Conservation (phyloP, 495 filamentous ascomycete genomes). For the Lepidopterella palustris region DNA sequence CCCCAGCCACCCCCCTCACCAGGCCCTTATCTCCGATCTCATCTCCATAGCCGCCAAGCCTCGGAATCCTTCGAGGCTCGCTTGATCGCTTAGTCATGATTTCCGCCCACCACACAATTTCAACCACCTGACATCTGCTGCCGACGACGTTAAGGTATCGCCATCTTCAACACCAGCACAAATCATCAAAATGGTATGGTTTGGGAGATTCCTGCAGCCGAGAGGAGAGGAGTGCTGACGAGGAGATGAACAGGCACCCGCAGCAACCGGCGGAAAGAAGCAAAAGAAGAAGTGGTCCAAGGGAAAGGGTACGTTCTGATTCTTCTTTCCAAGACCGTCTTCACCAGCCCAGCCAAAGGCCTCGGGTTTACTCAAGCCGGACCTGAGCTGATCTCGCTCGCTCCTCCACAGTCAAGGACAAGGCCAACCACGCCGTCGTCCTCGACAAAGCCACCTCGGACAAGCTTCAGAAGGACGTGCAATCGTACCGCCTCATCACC, state of each 20-base stretch:
- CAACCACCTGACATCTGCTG: background rate
- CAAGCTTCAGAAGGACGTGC: conserved; percentile 95
- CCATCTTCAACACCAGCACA: conserved; percentile 24
- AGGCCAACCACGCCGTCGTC: conserved; percentile 92
- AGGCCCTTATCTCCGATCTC: background rate
- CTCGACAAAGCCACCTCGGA: conserved; percentile 63
- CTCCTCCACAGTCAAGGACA: conserved; percentile 85
- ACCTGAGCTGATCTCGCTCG: background rate
- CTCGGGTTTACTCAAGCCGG: background rate
- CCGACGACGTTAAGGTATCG: background rate
- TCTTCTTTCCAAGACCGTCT: background rate
- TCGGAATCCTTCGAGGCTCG: background rate
- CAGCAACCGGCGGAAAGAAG: conserved; percentile 83
- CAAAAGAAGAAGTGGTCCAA: conserved; percentile 99
- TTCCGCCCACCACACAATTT: background rate
- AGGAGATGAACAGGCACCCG: conserved; percentile 23
- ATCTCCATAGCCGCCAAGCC: background rate
- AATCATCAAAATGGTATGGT: conserved; percentile 27
- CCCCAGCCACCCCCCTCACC: background rate
- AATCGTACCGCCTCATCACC: conserved; percentile 99
- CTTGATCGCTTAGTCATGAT: background rate
- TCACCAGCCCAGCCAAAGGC: background rate
- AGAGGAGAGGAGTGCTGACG: conserved; percentile 4
- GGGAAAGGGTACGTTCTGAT: conserved; percentile 76
- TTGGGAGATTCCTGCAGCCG: background rate